Base-by-base conservation (phyloP, 2,329 filamentous ascomycete genomes). In the Sporothrix pseudoabietina region DNA sequence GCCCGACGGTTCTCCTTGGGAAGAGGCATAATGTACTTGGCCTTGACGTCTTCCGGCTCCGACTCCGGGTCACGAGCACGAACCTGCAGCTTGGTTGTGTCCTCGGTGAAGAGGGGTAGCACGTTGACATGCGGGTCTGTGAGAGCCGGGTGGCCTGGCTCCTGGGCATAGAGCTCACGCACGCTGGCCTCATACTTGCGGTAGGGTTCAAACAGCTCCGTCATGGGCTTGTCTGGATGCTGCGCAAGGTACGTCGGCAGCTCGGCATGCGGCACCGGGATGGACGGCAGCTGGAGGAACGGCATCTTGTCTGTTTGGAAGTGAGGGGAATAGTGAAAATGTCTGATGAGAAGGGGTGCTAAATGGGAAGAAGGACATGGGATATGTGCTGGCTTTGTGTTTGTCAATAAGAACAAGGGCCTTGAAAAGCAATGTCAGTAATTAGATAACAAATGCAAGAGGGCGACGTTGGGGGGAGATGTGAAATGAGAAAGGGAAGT, bases 21-120 rank as follows among this genome's bases (percentile, higher is more conserved):
- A 39, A 94, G 85, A 6, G 87, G 80, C 91, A 94, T 92, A 79
- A 94, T 88, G 78, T 92, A 94, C 77, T 82, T 87, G 16, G 88
- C 85, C 77, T 86, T 88, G 77, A 92, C 88, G 59, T 87, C 84
- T 19, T 86, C 82, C 0, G 87, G 84, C 80, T 94, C 91, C 1
- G 80, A 74, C 1, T 82, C 83, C 1, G 90, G 80, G 74, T 90
- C 80, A 72, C 91, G 87, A 71, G 90, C 90, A 63, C 89, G 87
- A 70, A 90, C 86, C 74, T 85, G 90, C 79, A 93, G 84, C 61
- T 85, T 79, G 3, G 84, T 77, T 71, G 90, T 88, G 74, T 86
- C 82, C 19, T 86, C 81, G 70, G 84, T 85, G 79, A 92, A 94
- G 41, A 94, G 81, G 0, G 91, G 90, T 8, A 92, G 82, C 32